phyloP scores from a whole-genome alignment of 176 grass and related monocot species.

The Musa beccarii region DNA sequence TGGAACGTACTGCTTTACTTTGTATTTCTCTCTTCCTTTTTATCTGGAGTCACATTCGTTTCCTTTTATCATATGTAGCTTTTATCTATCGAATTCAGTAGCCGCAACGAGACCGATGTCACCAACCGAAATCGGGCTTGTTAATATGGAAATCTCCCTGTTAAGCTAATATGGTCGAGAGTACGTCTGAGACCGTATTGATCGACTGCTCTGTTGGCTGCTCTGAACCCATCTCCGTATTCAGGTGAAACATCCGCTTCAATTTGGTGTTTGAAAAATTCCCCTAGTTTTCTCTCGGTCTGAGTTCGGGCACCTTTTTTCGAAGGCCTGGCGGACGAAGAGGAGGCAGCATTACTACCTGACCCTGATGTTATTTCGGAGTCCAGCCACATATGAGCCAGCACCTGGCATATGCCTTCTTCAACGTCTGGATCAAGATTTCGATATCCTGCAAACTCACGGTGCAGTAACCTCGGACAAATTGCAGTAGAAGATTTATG shows the following conservation, averaged over 20 bases:
- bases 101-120: no score
- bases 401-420: slow-evolving; percentile 14
- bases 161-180: not conserved
- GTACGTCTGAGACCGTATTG: not conserved
- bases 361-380: slow-evolving; percentile 2
- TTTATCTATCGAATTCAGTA: no score
- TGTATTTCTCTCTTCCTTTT: no score
- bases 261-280: slow-evolving; percentile 7
- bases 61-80: no score
- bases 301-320: slow-evolving; percentile 1
- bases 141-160: not conserved
- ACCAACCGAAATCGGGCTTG: not conserved
- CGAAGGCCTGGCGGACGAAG: not conserved
- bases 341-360: not conserved
- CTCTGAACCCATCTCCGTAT: slow-evolving; percentile 6
- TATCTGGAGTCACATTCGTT: no score
- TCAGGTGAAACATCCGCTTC: not conserved
- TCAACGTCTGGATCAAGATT: not conserved
- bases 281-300: not conserved
- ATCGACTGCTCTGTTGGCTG: not conserved
- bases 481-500: not conserved
- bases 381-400: slow-evolving; percentile 7
- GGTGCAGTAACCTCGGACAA: no score
- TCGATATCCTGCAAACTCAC: not conserved
- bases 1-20: no score